Base-by-base conservation (phyloP, 2,329 filamentous ascomycete genomes). In the Xylaria polymorpha region DNA sequence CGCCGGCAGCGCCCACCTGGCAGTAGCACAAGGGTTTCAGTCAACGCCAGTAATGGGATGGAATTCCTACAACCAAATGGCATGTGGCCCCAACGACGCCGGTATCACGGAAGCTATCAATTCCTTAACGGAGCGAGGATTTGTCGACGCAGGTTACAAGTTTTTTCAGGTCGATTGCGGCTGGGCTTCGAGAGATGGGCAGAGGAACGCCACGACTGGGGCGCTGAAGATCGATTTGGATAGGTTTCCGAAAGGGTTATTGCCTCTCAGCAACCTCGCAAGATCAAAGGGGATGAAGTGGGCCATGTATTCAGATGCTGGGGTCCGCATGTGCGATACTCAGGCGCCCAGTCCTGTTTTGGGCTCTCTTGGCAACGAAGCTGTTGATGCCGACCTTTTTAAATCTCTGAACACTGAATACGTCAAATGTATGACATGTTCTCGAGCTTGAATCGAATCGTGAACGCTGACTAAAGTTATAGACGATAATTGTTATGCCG, bases 401-500 rank as follows among this genome's bases (percentile, higher is more conserved):
- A 66, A 62, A 51, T 22, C 50, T 5, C 29, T 69, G 37, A 62
- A 58, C 18, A 29, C 67, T 2, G 67, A 69, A 66, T 69, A 69
- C 51, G 18, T 69, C 35, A 69, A 69, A 46, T 69, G 67, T 69
- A 61, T 8, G 18, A 43, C 10, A 20, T 48, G 1, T 37, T 25
- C 4, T 43, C 7, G 10, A 43, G 1, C 3, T 57, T n/a, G 9
- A n/a, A n/a, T 25, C n/a, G 15, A 25, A 32, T 35, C 12, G 18
- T 20, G 39, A 6, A 1, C 4, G 25, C 62, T 62, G 14, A 69
- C 58, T 32, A 41, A 43, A 48, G n/a, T 55, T 48, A 22, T 48
- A 69, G 67, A 69, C 58, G 67, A 69, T 55, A 69, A 69, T 29
- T 69, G 67, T 29, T 69, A 69, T 48, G 67, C 58, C 15, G 62